These are phyloP conservation scores for Parascedosporium putredinis DNA, from an alignment of 2,329 filamentous ascomycete genomes.

Conservation along the genomic window DNA sequence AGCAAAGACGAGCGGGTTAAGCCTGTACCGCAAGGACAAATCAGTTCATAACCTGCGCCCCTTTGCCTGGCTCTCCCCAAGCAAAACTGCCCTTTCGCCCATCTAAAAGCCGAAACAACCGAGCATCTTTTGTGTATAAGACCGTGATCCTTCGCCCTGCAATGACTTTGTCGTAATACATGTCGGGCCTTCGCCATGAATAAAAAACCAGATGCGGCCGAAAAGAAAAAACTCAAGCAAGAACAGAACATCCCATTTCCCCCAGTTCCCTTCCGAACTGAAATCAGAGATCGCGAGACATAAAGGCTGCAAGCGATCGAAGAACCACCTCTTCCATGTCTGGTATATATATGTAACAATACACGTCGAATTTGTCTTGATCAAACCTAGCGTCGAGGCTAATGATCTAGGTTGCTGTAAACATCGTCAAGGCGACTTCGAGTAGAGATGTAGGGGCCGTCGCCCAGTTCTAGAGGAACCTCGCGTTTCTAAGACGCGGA, in stretches of 20 bases:
- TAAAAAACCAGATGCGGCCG: neutral
- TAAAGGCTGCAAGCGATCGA: neutral
- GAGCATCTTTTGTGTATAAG: neutral
- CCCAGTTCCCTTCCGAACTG: neutral
- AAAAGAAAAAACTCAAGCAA: neutral
- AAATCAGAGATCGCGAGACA: neutral
- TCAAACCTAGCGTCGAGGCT: too few species aligned
- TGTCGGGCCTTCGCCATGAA: neutral
- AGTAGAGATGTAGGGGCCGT: too few species aligned
- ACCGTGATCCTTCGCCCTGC: neutral
- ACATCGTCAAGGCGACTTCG: too few species aligned
- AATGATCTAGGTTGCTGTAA: too few species aligned
- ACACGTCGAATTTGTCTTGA: too few species aligned
- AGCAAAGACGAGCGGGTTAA: neutral
- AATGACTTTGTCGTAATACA: constrained; percentile 3
- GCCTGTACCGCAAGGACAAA: neutral
- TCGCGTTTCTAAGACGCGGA: too few species aligned
- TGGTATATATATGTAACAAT: neutral
- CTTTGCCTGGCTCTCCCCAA: neutral
- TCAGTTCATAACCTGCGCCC: neutral
- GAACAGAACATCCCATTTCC: neutral
- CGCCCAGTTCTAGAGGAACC: too few species aligned
- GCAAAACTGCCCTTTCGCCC: neutral
- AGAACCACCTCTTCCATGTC: neutral
- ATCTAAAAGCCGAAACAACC: neutral